A percentile compares a stretch with the other conserved stretches of the same genome.
These are phyloP conservation scores for Tricharina praecox DNA, from an alignment of 495 filamentous ascomycete species.

Conservation along the genomic window DNA sequence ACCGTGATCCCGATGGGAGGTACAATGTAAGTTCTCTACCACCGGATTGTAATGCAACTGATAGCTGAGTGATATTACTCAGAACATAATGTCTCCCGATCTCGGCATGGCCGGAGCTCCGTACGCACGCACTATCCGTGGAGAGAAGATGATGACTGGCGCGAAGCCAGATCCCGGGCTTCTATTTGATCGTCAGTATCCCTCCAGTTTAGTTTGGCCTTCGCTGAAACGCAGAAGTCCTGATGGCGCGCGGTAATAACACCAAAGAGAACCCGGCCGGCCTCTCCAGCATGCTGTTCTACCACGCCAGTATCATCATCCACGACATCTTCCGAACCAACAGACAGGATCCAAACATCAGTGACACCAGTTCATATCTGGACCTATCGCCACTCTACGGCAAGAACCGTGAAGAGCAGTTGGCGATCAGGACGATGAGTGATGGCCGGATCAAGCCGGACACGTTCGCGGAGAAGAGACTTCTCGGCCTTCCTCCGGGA, in stretches of 20 bases:
- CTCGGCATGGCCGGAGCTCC: slow-evolving; percentile 33
- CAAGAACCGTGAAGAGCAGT: slow-evolving; percentile 32
- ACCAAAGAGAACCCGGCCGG: slow-evolving; percentile 52
- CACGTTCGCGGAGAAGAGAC: slow-evolving; percentile 34
- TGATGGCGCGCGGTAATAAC: slow-evolving; percentile 41
- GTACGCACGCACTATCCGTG: slow-evolving; percentile 27
- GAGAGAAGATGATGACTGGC: slow-evolving; percentile 11
- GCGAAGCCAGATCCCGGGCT: slow-evolving; percentile 49
- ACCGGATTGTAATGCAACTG: not conserved
- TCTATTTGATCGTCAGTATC: slow-evolving; percentile 46
- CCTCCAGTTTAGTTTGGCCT: not conserved
- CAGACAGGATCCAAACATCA: slow-evolving; percentile 30
- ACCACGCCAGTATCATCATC: slow-evolving; percentile 75
- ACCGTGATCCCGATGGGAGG: slow-evolving; percentile 53
- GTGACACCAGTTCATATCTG: slow-evolving; percentile 38
- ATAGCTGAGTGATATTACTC: not conserved
- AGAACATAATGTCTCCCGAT: slow-evolving; percentile 31
- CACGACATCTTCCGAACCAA: slow-evolving; percentile 46
- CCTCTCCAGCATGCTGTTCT: slow-evolving; percentile 72
- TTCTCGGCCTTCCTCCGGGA: slow-evolving; percentile 35
- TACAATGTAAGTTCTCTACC: slow-evolving; percentile 32
- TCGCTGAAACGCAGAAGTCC: slow-evolving; percentile 21
- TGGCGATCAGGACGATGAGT: slow-evolving; percentile 31
- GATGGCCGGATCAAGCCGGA: slow-evolving; percentile 39
- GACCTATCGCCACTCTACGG: slow-evolving; percentile 42